Evolutionary conservation across 1,284 basidiomycete species (phyloP), one percentile per base, ranked within the genome.

Genomic region (Fistulina hepatica): DNA sequence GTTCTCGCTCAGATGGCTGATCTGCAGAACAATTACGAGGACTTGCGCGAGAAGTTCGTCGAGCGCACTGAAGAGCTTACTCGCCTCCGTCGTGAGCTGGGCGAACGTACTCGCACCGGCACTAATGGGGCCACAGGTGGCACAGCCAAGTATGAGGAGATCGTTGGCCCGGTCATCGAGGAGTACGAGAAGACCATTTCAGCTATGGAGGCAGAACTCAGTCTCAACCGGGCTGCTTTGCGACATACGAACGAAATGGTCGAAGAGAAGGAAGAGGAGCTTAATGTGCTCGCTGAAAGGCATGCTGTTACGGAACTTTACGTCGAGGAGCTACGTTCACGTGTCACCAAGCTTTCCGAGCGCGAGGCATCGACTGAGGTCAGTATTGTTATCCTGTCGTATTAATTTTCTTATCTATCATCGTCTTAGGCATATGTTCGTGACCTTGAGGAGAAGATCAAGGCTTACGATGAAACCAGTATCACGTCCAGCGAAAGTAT

Each of bases 141-240:
- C 24, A 78, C 80, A 5, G 76, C 70, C 36, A 88, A 84, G 57
- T 97, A 97, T 55, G 88, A 95, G 52, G 86, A 92, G 57, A 94
- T 95, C 41, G 92, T 97, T 15, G 93, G 92, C 24, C 94, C 94
- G 6, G 91, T 98, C 50, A 97, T 98, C 41, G 83, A 94, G 57
- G 94, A 97, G 64, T 98, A 98, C 60, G 94, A 98, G 65, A 93
- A 94, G 69, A 91, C 92, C 2, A 93, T 98, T 47, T 79, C 81
- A 33, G 82, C 90, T 2, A 83, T 98, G 67, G 95, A 98, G 57
- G 89, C 92, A 1, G 86, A 97, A 58, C 73, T 97, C 39, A 89
- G 78, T 50, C 69, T 97, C 37, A 90, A 90, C 48, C 76, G 86
- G 44, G 90, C 88, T 1, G 91, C 92, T 12, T 64, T 97, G 49